Conservation (phyloP, 2,329 filamentous ascomycete genomes). For the Aureobasidium vineae region DNA sequence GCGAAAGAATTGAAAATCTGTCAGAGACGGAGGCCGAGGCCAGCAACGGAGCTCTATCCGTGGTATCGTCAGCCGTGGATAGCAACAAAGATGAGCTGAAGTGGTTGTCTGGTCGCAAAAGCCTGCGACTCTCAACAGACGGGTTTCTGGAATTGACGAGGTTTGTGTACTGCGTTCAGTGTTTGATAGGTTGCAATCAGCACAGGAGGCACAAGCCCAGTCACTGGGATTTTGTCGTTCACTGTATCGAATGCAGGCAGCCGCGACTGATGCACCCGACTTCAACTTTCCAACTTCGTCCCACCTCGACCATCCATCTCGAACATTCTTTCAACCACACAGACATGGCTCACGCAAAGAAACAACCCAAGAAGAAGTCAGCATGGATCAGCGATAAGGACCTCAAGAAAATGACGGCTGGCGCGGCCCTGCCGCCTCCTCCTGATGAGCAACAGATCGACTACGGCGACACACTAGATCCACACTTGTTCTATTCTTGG, state of each 20-base stretch:
- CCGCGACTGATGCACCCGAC: conserved; percentile 8
- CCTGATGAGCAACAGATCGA: background rate
- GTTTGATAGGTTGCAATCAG: background rate
- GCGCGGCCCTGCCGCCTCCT: background rate
- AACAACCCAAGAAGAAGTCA: conserved; percentile 1
- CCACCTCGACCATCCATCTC: background rate
- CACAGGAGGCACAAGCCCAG: background rate
- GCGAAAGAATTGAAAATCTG: no score
- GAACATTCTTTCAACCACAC: conserved; percentile 2
- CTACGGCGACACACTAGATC: conserved; percentile 3
- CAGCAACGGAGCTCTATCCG: no score
- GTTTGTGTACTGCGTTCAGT: background rate
- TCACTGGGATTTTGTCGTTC: background rate
- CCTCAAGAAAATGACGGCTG: conserved; percentile 10
- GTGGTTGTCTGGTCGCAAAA: background rate
- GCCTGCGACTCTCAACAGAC: background rate
- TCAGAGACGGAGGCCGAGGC: no score
- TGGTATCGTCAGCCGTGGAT: background rate
- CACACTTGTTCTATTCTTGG: conserved; percentile 13
- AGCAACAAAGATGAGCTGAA: background rate
- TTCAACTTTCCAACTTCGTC: background rate
- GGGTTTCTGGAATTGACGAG: no score
- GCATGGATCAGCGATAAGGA: conserved; percentile 27
- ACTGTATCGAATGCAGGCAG: conserved; percentile 11
- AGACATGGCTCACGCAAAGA: background rate